Base-by-base conservation (phyloP, 192 early-diverging fungal genomes). In the Coemansia sp. region DNA sequence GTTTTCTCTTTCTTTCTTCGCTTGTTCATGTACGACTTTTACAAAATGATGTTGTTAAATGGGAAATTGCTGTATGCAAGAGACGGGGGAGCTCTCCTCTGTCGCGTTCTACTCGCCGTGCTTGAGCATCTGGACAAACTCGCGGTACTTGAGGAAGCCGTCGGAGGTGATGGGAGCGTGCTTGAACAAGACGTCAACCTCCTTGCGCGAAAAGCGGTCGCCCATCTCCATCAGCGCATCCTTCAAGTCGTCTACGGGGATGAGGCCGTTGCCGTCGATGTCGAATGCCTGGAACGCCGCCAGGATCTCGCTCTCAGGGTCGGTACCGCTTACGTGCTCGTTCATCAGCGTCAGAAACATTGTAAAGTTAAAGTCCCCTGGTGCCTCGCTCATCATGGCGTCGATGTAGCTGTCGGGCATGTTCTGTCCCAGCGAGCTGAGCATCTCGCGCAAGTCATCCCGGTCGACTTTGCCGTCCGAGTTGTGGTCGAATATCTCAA, bases 281-380 rank as follows among this genome's bases (percentile, higher is more conserved):
- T 98, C 96, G 85, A 98, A 96, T 14, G 87, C 87, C 70, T 95
- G 92, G 67, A 98, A 98, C 1, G 96, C 96, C 61, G 90, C 87
- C 63, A 94, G 65, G 56, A 98, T 95, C 69, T 94, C 92, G 58
- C 88, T 85, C 63, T 95, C 94, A 13, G 93, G 90, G 73, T 98
- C 96, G 1, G 93, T 95, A 7, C 93, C 93, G 34, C 86, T 88
- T 59, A 96, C 80, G 66, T 95, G 95, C 77, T 96, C 94, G 41
- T 91, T 94, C 90, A 98, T 92, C 66, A 98, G 72, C 5, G 96
- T 98, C 60, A 98, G 71, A 69, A 98, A 98, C 86, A 96, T 92
- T 56, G 96, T 96, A 69, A 98, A 98, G 81, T 96, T 98, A 80
- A 98, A 95, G n/a, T 85, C 75, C 2, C 89, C 90, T 9, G 90